Percentiles rank a stretch among this genome's conserved stretches.
These are phyloP conservation scores for Colletotrichum orchidophilum DNA, from an alignment of 2,329 filamentous ascomycete species.

Conservation along the genomic window DNA sequence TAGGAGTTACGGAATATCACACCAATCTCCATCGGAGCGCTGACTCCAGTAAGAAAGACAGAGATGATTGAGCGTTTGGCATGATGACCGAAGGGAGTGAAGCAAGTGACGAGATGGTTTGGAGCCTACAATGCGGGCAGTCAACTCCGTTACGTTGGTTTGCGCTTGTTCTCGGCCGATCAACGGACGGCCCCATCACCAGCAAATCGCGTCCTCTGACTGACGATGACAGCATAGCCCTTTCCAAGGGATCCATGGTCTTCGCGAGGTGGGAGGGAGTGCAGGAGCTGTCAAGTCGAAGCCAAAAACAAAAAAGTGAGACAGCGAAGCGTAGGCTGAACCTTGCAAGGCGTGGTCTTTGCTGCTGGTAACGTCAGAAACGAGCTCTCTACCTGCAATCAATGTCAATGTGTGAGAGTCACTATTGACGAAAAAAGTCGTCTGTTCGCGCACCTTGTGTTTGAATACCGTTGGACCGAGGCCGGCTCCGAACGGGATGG, in stretches of 20 bases:
- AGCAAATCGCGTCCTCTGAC: background rate
- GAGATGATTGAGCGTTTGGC: background rate
- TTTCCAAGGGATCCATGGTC: background rate
- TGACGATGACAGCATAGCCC: background rate
- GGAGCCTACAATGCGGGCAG: background rate
- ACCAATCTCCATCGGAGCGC: slow-evolving; percentile 1
- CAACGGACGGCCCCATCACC: background rate
- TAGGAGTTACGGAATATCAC: slow-evolving; percentile 32
- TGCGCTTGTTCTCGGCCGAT: background rate
- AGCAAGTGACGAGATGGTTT: background rate
- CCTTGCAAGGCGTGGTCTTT: background rate
- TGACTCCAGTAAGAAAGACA: background rate
- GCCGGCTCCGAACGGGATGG: slow-evolving; percentile 2
- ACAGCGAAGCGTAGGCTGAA: background rate
- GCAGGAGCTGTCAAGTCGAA: background rate
- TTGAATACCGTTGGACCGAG: slow-evolving; percentile 4
- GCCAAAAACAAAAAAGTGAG: background rate
- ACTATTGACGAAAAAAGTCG: background rate
- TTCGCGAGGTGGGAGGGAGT: background rate
- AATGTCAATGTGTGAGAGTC: background rate
- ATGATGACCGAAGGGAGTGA: background rate
- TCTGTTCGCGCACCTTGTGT: background rate
- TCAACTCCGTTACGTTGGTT: background rate
- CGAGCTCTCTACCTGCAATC: background rate
- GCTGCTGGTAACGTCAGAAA: background rate